Evolutionary conservation across 768 basidiomycete species (phyloP), one percentile per base, ranked within the genome.

Genomic region (Tricholoma hemisulphureum): DNA sequence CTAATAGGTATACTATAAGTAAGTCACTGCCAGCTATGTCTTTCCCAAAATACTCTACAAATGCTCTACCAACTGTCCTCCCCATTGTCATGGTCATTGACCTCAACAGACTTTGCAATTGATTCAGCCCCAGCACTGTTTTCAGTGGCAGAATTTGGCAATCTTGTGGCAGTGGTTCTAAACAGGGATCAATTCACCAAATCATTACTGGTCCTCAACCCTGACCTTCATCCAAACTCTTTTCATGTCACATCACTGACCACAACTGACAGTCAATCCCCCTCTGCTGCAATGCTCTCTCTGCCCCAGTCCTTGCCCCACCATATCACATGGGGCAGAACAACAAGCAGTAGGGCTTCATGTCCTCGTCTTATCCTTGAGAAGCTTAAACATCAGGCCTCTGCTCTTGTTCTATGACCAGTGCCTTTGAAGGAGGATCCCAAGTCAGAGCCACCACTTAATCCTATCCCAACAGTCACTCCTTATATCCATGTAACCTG

Each of bases 151-250:
- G 65, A 66, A 52, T 66, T 66, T 50, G 57, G 58, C 35, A 53
- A 61, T 32, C 63, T 66, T 7, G 65, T 66, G 56, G 63, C 65
- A 57, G 53, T 61, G 21, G 63, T 63, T 31, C 55, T 66, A 7
- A 48, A 63, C 31, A 24, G 57, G 31, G 65, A 63, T 59, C 58
- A 55, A 6, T 61, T 66, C 46, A 56, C 61, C 21, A 60, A 66
- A 59, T 53, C 61, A 58, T 61, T 61, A 35, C 34, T 64, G 51
- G 13, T 20, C 7, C 50, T 57, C 32, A 61, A 59, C 63, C 62
- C 64, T 61, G 64, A 55, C 31, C 28, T 55, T 39, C 21, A 48
- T 23, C 31, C 61, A 51, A 37, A 56, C 31, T 39, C 32, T 48
- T 14, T 11, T 54, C 29, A 45, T 50, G 32, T 48, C 32, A 18